phyloP scores from a whole-genome alignment of 768 basidiomycete genomes.

The Lactarius deliciosus region DNA sequence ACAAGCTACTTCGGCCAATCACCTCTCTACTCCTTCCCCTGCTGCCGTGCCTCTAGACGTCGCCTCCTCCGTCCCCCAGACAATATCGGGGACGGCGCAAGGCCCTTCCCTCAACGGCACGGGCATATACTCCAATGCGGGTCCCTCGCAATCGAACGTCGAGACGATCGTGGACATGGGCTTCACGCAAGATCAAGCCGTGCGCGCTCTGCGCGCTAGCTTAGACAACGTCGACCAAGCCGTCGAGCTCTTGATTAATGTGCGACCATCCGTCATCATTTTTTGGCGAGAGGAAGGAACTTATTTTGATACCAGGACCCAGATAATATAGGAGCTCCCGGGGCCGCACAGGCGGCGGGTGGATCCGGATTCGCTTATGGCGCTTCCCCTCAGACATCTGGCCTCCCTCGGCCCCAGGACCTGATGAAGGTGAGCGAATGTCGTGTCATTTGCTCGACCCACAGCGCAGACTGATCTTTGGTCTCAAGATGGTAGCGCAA shows the following conservation, averaged over 20 bases:
- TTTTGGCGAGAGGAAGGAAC: background rate
- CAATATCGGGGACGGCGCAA: conserved; percentile 32
- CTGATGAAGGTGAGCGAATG: conserved; percentile 68
- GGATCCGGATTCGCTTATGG: conserved; percentile 34
- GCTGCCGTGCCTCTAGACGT: conserved; percentile 36
- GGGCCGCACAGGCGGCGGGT: conserved; percentile 34
- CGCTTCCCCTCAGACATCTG: conserved; percentile 38
- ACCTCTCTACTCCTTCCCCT: conserved; percentile 10
- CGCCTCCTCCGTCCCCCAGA: conserved; percentile 33
- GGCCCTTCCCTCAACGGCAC: conserved; percentile 43
- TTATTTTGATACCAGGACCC: conserved; percentile 57
- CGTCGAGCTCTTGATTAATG: conserved; percentile 92
- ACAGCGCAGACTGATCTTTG: background rate
- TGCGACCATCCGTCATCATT: conserved; percentile 39
- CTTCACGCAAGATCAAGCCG: conserved; percentile 80
- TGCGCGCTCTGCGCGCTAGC: conserved; percentile 83
- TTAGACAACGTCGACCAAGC: conserved; percentile 97
- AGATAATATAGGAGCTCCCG: conserved; percentile 52
- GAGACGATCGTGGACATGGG: conserved; percentile 91
- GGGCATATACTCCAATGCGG: conserved; percentile 70
- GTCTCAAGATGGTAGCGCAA: conserved; percentile 63
- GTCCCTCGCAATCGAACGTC: conserved; percentile 71
- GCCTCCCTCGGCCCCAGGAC: conserved; percentile 62
- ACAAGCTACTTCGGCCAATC: conserved; percentile 30
- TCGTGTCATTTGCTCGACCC: background rate